Conservation (phyloP, 495 filamentous ascomycete genomes). For the Elaphomyces granulatus region DNA sequence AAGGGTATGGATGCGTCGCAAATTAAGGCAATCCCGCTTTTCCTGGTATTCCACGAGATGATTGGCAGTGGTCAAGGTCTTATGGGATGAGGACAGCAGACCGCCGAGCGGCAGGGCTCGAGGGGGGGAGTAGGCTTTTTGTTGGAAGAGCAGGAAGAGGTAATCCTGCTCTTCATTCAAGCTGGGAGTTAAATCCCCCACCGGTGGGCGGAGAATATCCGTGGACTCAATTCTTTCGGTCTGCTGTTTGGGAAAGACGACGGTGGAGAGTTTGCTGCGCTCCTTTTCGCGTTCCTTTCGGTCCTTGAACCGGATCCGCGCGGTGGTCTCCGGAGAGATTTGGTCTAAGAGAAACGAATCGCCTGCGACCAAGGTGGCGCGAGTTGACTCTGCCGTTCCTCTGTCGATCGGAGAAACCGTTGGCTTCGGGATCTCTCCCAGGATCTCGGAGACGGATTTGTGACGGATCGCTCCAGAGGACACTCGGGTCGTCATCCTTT, state of each 20-base stretch:
- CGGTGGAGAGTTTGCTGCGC: conserved; percentile 54
- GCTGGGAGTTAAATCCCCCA: conserved; percentile 32
- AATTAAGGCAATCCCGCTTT: conserved; percentile 65
- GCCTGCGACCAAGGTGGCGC: conserved; percentile 10
- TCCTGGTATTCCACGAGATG: conserved; percentile 65
- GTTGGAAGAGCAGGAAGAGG: conserved; percentile 63
- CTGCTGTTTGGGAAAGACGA: conserved; percentile 61
- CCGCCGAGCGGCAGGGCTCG: conserved; percentile 48
- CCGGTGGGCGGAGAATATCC: conserved; percentile 27
- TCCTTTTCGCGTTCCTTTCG: conserved; percentile 45
- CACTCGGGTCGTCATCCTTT: conserved; percentile 48
- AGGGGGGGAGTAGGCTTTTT: conserved; percentile 46
- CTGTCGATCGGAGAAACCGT: not conserved
- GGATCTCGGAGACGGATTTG: conserved; percentile 60
- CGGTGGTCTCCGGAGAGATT: conserved; percentile 30
- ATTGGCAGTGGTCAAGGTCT: conserved; percentile 67
- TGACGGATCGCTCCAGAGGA: conserved; percentile 54
- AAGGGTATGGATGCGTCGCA: conserved; percentile 73
- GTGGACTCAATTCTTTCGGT: conserved; percentile 24
- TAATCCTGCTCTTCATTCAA: conserved; percentile 55
- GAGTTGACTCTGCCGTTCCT: conserved; percentile 11
- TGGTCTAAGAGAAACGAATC: conserved; percentile 14
- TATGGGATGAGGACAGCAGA: conserved; percentile 59
- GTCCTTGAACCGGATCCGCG: conserved; percentile 38
- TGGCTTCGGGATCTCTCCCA: conserved; percentile 43